A percentile compares a stretch with the other conserved stretches of the same genome.
Evolutionary conservation across 2,329 filamentous ascomycete species (phyloP).

Genomic region (Fusarium duplospermum): DNA sequence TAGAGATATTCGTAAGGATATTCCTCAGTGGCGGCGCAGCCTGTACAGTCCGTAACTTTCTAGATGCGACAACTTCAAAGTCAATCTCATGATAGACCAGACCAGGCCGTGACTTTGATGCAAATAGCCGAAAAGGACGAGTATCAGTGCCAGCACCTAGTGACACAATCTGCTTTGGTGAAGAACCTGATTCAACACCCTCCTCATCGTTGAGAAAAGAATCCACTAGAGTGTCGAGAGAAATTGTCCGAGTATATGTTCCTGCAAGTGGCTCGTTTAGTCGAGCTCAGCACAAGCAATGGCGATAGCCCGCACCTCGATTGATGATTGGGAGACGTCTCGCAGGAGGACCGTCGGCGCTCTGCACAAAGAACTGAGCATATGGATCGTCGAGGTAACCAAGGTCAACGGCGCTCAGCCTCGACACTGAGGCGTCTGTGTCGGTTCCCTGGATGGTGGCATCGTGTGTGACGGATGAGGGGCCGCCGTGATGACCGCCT

Average conservation of each 20-base stretch:
- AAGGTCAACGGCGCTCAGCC: constrained; percentile 86
- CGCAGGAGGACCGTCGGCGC: constrained; percentile 57
- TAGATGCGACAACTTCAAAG: constrained; percentile 78
- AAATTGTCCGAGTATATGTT: constrained; percentile 90
- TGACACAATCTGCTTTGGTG: constrained; percentile 82
- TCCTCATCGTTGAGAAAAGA: constrained; percentile 70
- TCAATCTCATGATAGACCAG: constrained; percentile 93
- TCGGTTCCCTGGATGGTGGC: constrained; percentile 88
- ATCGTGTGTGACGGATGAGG: constrained; percentile 67
- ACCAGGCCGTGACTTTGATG: constrained; percentile 50
- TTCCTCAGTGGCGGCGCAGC: constrained; percentile 56
- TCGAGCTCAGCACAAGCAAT: constrained; percentile 9
- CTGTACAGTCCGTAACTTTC: constrained; percentile 70
- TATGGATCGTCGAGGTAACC: constrained; percentile 89
- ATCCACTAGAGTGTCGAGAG: constrained; percentile 81
- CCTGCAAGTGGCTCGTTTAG: constrained; percentile 61
- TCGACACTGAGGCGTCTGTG: constrained; percentile 87
- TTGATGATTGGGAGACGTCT: constrained; percentile 92
- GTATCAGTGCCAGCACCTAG: constrained; percentile 96
- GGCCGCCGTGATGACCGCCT: constrained; percentile 48
- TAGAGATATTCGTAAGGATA: constrained; percentile 52
- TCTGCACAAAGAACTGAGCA: constrained; percentile 75
- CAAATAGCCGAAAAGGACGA: constrained; percentile 80
- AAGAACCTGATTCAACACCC: constrained; percentile 32
- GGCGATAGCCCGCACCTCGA: constrained; percentile 68